A percentile compares a stretch with the other conserved stretches of the same genome.
phyloP scores from a whole-genome alignment of 1,284 basidiomycete genomes.

The Malassezia furfur region DNA sequence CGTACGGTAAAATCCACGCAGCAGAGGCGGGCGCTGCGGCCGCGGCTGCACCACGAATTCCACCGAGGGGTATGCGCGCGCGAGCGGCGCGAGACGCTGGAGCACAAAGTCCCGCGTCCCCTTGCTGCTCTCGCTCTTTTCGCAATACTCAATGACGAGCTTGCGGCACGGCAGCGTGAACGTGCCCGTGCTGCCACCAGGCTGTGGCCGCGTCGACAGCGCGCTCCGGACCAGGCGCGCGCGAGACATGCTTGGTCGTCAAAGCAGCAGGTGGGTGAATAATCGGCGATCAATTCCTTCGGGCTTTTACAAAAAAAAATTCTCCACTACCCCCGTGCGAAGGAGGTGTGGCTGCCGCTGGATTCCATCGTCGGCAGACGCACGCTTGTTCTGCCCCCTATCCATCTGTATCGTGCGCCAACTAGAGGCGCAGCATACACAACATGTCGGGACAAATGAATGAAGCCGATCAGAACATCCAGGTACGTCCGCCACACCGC shows the following conservation, averaged over 20 bases:
- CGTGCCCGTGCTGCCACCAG: conserved; percentile 15
- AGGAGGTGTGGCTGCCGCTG: too few species aligned
- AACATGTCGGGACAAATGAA: conserved; percentile 11
- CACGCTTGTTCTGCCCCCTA: too few species aligned
- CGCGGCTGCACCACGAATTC: conserved; percentile 20
- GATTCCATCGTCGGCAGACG: too few species aligned
- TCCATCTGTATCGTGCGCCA: not conserved
- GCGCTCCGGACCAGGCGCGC: conserved; percentile 6
- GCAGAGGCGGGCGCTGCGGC: conserved; percentile 16
- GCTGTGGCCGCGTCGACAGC: conserved; percentile 14
- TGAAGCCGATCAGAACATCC: conserved; percentile 21
- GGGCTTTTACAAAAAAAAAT: not conserved
- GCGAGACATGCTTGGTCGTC: conserved; percentile 2
- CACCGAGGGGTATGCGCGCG: conserved; percentile 16
- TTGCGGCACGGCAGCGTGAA: conserved; percentile 23
- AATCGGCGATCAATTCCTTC: conserved; percentile 2
- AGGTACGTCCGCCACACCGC: not conserved
- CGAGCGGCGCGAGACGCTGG: conserved; percentile 14
- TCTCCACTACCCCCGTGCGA: not conserved
- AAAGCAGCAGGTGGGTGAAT: not conserved
- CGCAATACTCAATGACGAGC: conserved; percentile 22
- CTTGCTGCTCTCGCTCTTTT: conserved; percentile 12
- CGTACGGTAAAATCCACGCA: conserved; percentile 23
- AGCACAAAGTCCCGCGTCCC: conserved; percentile 19
- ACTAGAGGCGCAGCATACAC: not conserved